These are phyloP conservation scores for Trypanosoma theileri DNA, from an alignment of 208 protist species.

Conservation along the genomic window DNA sequence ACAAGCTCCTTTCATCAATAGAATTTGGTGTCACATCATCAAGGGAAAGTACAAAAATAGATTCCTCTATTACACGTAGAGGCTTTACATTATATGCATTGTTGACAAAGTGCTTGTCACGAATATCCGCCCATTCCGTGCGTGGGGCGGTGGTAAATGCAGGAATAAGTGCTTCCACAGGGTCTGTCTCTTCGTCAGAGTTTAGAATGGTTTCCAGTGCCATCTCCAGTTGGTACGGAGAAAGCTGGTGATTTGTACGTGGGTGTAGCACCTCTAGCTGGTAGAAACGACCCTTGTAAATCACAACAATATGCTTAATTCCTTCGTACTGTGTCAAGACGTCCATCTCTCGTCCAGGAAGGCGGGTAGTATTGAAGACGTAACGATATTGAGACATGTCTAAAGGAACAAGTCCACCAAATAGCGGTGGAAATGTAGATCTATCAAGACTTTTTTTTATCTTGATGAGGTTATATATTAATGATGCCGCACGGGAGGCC, in stretches of 20 bases:
- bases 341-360: constrained; percentile 84
- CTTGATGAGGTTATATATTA: constrained; percentile 59
- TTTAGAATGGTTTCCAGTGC: constrained; percentile 47
- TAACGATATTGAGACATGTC: constrained; percentile 86
- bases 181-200: constrained; percentile 43
- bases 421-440: constrained; percentile 56
- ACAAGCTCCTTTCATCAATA: constrained; percentile 20
- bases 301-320: constrained; percentile 75
- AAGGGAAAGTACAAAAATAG: constrained; percentile 77
- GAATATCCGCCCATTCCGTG: constrained; percentile 73
- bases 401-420: constrained; percentile 63
- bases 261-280: constrained; percentile 52
- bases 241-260: constrained; percentile 44
- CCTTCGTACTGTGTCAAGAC: constrained; percentile 48
- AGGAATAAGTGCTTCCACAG: constrained; percentile 61
- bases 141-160: constrained; percentile 68
- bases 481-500: constrained; percentile 59
- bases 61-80: constrained; percentile 69
- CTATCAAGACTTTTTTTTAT: constrained; percentile 68
- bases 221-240: constrained; percentile 55
- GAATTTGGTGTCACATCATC: constrained; percentile 39
- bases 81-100: constrained; percentile 64
- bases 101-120: constrained; percentile 63
- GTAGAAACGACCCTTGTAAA: constrained; percentile 72
- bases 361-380: constrained; percentile 81